A percentile compares a stretch with the other conserved stretches of the same genome.
phyloP scores from a whole-genome alignment of 352 stramenopile species.

The Pythium aphanidermatum region DNA sequence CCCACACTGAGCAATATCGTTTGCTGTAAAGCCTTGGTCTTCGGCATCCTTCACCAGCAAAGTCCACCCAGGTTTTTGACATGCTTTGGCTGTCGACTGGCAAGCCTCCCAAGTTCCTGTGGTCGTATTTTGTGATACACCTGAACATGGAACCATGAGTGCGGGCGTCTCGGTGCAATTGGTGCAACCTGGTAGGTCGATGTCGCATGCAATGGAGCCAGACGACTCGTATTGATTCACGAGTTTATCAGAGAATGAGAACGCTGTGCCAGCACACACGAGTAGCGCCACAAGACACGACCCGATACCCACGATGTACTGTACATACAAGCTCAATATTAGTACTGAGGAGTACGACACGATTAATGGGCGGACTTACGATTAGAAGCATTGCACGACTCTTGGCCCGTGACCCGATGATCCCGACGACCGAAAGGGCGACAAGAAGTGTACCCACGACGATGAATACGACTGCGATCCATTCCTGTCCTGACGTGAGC shows the following conservation, averaged over 20 bases:
- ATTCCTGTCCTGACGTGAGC: conserved; percentile 60
- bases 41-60: conserved; percentile 41
- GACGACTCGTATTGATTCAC: conserved; percentile 36
- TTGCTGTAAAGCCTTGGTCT: conserved; percentile 53
- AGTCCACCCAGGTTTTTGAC: conserved; percentile 39
- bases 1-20: conserved; percentile 63
- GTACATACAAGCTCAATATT: background rate
- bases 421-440: conserved; percentile 53
- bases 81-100: conserved; percentile 19
- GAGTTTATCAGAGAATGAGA: conserved; percentile 57
- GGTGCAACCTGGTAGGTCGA: conserved; percentile 55
- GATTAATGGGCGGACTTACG: conserved; percentile 30
- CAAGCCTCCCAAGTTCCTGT: conserved; percentile 45
- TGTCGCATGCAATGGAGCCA: conserved; percentile 55
- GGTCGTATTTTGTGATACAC: conserved; percentile 24
- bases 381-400: conserved; percentile 69
- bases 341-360: no score
- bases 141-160: conserved; percentile 30
- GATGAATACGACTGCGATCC: conserved; percentile 76
- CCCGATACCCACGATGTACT: conserved; percentile 74
- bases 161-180: conserved; percentile 52
- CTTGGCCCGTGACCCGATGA: conserved; percentile 66
- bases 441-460: conserved; percentile 60
- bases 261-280: conserved; percentile 55
- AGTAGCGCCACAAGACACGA: conserved; percentile 53